Base-by-base conservation (phyloP, 805 yeast species). In the Myxozyma mucilagina region DNA sequence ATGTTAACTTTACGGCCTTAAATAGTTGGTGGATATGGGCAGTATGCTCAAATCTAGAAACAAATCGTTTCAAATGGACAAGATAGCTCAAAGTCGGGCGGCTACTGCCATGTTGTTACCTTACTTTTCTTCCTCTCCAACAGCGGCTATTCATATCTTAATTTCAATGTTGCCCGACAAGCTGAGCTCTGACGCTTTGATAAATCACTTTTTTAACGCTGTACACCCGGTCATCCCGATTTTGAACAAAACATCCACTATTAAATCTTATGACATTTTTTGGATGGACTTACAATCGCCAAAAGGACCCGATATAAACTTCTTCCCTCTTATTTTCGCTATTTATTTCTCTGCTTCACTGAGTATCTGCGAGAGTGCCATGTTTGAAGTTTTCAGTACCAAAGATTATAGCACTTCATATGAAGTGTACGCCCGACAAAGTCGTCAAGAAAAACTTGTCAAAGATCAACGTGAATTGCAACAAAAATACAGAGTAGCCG, bases 141-240 rank as follows among this genome's bases (percentile, higher is more conserved):
- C 42, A 14, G 59, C 58, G 5, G 59, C 56, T 16, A 16, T 31
- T 48, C 52, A 38, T 6, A 32, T 54, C 4, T 18, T 59, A 31
- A n/a, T 18, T 10, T 35, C 62, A 3, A 32, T 49, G 39, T 13
- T 61, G 13, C 65, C 63, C 7, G 59, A 53, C 13, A 43, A 48
- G 36, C 31, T 50, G 6, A 49, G 47, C 20, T 47, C 62, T 8
- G 63, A 61, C 13, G 29, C 52, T 31, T 29, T 56, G n/a, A n/a
- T 61, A 11, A 29, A 54, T 2, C 59, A 55, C 44, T 61, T 43
- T 31, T 61, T 61, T 36, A 20, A 38, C 18, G 57, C 63, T 18
- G 57, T 61, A 18, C 65, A 61, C 44, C 65, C 63, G 7, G 36
- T 24, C 11, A 31, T 61, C 11, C 60, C 63, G 38, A 45, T 61